Base-by-base conservation (phyloP, 768 basidiomycete species). In the Lepiota brunneoincarnata region DNA sequence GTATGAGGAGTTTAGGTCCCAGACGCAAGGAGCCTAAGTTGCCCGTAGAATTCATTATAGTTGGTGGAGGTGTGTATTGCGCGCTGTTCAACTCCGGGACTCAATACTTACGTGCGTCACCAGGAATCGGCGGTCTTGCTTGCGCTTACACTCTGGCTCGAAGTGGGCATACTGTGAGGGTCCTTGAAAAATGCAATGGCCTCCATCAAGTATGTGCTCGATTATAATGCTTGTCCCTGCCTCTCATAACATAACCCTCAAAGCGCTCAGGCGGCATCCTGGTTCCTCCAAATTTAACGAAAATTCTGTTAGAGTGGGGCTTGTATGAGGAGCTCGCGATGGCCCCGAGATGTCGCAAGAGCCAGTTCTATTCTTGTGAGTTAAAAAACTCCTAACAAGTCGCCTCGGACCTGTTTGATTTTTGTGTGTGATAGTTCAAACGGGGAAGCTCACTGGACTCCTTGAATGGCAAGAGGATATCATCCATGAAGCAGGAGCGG, bases 251-350 rank as follows among this genome's bases (percentile, higher is more conserved):
- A 9, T 18, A 12, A 24, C 39, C 3, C 40, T 41, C 15, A 10
- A 42, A 74, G 74, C 59, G 60, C 23, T 64, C 66, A 18, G 72
- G 69, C 42, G 79, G 78, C 18, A 63, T 78, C 43, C 74, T 78
- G 24, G 69, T 82, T 6, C 78, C 82, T 38, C 81, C 81, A 20
- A 82, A 82, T 52, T 66, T 80, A 39, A 74, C 73, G 34, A 77
- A 78, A 60, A 73, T 82, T 15, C 63, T 83, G 7, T 66, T 70
- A 34, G 71, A 75, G 55, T 83, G 81, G 80, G 78, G 78, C 2
- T 66, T 81, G n/a, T 67, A 66, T 21, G 69, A 75, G 6, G 68
- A 73, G 35, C 64, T 82, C 9, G 61, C 62, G 23, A 64, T 63
- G 26, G 71, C 73, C 31, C 53, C 59, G 28, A 65, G 63, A 34